Percentiles rank a stretch among this genome's conserved stretches.
Evolutionary conservation across 805 yeast species (phyloP).

Genomic region (Barnettozyma pratensis): DNA sequence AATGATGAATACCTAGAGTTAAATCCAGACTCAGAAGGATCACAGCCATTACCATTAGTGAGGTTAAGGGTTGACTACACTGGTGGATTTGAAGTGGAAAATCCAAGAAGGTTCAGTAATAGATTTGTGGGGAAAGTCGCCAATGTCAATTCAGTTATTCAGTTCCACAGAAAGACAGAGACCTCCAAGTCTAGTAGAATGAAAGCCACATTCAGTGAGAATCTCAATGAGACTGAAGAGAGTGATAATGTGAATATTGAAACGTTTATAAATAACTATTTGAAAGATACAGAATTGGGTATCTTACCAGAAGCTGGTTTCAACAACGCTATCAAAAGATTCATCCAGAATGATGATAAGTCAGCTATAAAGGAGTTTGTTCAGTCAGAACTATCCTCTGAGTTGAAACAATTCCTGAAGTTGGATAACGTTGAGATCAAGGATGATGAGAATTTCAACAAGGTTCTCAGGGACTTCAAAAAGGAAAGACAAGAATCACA

Average conservation of each 20-base stretch:
- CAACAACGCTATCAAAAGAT: constrained; percentile 63
- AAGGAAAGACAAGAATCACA: constrained; percentile 21
- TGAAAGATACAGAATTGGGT: constrained; percentile 58
- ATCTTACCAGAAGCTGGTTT: constrained; percentile 74
- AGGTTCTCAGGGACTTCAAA: constrained; percentile 38
- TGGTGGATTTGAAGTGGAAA: constrained; percentile 90
- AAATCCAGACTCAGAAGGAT: constrained; percentile 28
- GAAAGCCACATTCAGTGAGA: constrained; percentile 7
- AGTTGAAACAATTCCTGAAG: constrained; percentile 23
- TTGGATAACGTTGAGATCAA: constrained; percentile 36
- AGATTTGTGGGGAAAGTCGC: constrained; percentile 89
- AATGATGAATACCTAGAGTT: constrained; percentile 39
- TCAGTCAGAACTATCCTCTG: constrained; percentile 36
- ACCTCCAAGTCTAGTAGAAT: constrained; percentile 3
- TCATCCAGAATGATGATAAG: constrained; percentile 81
- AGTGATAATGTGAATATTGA: constrained; percentile 49
- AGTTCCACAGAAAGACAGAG: constrained; percentile 51
- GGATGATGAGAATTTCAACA: constrained; percentile 34
- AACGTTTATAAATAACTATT: constrained; percentile 54
- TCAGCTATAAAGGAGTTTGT: constrained; percentile 60
- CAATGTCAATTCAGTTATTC: constrained; percentile 80
- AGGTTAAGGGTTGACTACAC: constrained; percentile 82
- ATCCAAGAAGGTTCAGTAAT: constrained; percentile 83
- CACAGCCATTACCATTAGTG: constrained; percentile 71
- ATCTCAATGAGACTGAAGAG: constrained; percentile 26